Percentiles rank a stretch among this genome's conserved stretches.
phyloP scores from a whole-genome alignment of 2,329 filamentous ascomycete species.

The Parasarocladium wereldwijsianum region DNA sequence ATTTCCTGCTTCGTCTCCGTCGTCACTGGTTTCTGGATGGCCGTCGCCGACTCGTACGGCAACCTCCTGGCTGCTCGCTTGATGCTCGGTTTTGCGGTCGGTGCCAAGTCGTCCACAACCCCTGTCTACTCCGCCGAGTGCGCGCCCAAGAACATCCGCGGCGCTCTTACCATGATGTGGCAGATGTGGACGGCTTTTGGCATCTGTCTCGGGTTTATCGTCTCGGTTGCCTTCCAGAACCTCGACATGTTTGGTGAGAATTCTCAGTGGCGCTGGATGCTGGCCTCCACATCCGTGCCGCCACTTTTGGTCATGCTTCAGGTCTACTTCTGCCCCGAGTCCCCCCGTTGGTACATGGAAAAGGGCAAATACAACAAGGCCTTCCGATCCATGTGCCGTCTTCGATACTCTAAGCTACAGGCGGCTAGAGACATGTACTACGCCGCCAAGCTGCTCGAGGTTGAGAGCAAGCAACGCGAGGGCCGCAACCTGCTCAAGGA shows the following conservation, averaged over 20 bases:
- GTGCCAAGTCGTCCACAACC: slow-evolving; percentile 20
- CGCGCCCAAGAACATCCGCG: slow-evolving; percentile 22
- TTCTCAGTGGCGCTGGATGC: slow-evolving; percentile 20
- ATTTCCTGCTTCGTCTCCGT: slow-evolving; percentile 41
- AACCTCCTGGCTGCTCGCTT: slow-evolving; percentile 19
- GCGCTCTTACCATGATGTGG: slow-evolving; percentile 24
- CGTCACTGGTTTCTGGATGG: slow-evolving; percentile 40
- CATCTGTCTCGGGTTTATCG: slow-evolving; percentile 24
- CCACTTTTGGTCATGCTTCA: slow-evolving; percentile 34
- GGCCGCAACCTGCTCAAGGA: slow-evolving; percentile 18
- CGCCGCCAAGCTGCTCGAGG: slow-evolving; percentile 23
- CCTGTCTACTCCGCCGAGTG: slow-evolving; percentile 21
- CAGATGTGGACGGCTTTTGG: slow-evolving; percentile 20
- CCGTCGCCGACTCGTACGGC: slow-evolving; percentile 27
- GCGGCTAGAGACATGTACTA: slow-evolving; percentile 36
- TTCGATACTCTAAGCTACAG: slow-evolving; percentile 32
- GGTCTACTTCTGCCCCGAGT: slow-evolving; percentile 40
- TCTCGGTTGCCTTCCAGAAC: slow-evolving; percentile 16
- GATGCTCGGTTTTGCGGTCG: slow-evolving; percentile 21
- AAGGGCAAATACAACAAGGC: slow-evolving; percentile 29
- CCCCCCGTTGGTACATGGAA: slow-evolving; percentile 38
- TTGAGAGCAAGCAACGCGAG: slow-evolving; percentile 15
- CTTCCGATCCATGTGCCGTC: slow-evolving; percentile 25
- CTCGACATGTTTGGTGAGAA: slow-evolving; percentile 17
- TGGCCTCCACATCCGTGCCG: slow-evolving; percentile 38